These are phyloP conservation scores for Pythium vanterpoolii DNA, from an alignment of 352 stramenopile genomes.

Conservation along the genomic window DNA sequence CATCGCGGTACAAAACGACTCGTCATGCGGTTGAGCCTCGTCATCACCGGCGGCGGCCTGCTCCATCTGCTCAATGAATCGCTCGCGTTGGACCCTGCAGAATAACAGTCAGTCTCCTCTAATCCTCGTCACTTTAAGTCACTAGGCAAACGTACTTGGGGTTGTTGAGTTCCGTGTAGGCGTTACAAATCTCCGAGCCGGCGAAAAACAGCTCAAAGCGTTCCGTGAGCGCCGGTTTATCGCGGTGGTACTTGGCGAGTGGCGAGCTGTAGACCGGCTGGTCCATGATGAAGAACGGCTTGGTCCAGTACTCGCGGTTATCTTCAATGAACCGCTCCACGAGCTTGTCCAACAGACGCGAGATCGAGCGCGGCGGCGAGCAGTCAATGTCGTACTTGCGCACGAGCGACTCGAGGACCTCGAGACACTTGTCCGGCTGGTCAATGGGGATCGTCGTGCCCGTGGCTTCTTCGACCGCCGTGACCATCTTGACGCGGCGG, in stretches of 20 bases:
- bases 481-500: slow-evolving; percentile 93
- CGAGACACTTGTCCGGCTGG: slow-evolving; percentile 52
- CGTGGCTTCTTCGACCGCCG: slow-evolving; percentile 66
- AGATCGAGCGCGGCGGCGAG: slow-evolving; percentile 62
- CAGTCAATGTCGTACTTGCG: slow-evolving; percentile 74
- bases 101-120: slow-evolving; percentile 4
- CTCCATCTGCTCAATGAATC: slow-evolving; percentile 80
- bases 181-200: slow-evolving; percentile 97
- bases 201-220: slow-evolving; percentile 98
- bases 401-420: slow-evolving; percentile 63
- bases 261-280: slow-evolving; percentile 97
- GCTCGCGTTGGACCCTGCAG: slow-evolving; percentile 63
- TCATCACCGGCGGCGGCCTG: slow-evolving; percentile 79
- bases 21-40: slow-evolving; percentile 91
- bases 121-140: neutral
- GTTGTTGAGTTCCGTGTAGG: slow-evolving; percentile 99
- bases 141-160: slow-evolving; percentile 41
- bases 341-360: slow-evolving; percentile 85
- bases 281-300: slow-evolving; percentile 99
- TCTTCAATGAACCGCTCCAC: slow-evolving; percentile 88
- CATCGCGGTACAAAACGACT: slow-evolving; percentile 92
- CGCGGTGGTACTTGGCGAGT: slow-evolving; percentile 96
- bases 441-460: slow-evolving; percentile 71
- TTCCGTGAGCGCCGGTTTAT: slow-evolving; percentile 92
- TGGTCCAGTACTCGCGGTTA: slow-evolving; percentile 85